Percentiles rank a stretch among this genome's conserved stretches.
Conservation (phyloP, 192 early-diverging fungal genomes). For the Radiomyces spectabilis region DNA sequence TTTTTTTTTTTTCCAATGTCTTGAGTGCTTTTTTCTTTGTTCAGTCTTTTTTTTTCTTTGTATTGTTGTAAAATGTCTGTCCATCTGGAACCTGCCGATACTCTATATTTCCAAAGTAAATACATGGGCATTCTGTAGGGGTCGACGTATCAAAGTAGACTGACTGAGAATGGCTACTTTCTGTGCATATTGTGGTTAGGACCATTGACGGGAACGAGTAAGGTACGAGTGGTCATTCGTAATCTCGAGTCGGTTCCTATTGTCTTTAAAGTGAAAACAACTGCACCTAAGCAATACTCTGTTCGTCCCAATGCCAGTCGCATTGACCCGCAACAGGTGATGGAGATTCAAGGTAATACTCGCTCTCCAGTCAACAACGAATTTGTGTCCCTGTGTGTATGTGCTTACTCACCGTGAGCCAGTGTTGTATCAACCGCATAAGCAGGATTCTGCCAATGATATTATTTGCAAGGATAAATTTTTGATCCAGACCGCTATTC, state of each 20-base stretch:
- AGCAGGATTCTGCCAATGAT: slow-evolving; percentile 70
- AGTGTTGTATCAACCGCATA: slow-evolving; percentile 83
- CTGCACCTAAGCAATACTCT: slow-evolving; percentile 96
- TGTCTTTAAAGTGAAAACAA: slow-evolving; percentile 97
- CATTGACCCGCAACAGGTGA: slow-evolving; percentile 56
- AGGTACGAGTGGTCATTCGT: slow-evolving; percentile 47
- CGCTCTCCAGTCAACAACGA: too few relatives aligned
- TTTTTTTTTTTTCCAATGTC: too few relatives aligned
- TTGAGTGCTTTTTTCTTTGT: too few relatives aligned
- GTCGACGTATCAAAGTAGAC: too few relatives aligned
- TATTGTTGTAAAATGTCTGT: slow-evolving; percentile 40
- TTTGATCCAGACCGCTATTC: slow-evolving; percentile 78
- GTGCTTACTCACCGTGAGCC: too few relatives aligned
- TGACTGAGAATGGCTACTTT: too few relatives aligned
- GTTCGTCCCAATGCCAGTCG: slow-evolving; percentile 89
- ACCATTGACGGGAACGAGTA: slow-evolving; percentile 54
- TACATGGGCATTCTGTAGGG: too few relatives aligned
- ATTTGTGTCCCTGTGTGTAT: too few relatives aligned
- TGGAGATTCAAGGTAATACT: slow-evolving; percentile 78
- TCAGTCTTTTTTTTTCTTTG: neutral
- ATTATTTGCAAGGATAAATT: slow-evolving; percentile 94
- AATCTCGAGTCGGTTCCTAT: slow-evolving; percentile 65
- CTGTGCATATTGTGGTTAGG: slow-evolving; percentile 23
- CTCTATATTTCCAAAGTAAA: slow-evolving; percentile 55
- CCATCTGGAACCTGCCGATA: slow-evolving; percentile 48